These are phyloP conservation scores for Moesziomyces parantarcticus DNA, from an alignment of 1,284 basidiomycete genomes.

Conservation along the genomic window DNA sequence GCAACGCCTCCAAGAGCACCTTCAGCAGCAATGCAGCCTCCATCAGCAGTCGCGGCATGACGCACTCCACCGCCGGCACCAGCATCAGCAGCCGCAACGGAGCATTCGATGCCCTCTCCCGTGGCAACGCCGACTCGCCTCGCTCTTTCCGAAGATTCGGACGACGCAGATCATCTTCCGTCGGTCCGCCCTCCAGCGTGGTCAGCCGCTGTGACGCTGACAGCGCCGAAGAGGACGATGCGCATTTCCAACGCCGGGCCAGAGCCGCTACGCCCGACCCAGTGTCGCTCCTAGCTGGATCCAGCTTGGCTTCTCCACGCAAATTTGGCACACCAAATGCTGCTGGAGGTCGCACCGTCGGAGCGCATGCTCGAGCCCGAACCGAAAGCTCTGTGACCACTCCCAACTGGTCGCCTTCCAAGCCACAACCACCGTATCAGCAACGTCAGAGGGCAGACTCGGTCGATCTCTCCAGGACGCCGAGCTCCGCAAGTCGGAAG, in stretches of 20 bases:
- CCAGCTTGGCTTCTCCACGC: slow-evolving; percentile 1
- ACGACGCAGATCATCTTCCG: slow-evolving; percentile 35
- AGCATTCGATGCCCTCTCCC: slow-evolving; percentile 21
- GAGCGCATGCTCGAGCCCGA: slow-evolving; percentile 21
- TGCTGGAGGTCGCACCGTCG: slow-evolving; percentile 1
- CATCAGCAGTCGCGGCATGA: slow-evolving; percentile 46
- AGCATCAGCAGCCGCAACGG: slow-evolving; percentile 55
- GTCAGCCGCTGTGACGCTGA: slow-evolving; percentile 16
- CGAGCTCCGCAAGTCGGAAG: slow-evolving; percentile 47
- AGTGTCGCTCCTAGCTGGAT: slow-evolving; percentile 18
- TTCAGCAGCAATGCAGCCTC: slow-evolving; percentile 41
- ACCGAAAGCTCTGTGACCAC: slow-evolving; percentile 30
- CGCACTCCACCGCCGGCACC: slow-evolving; percentile 50
- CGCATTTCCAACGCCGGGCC: slow-evolving; percentile 6
- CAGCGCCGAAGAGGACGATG: slow-evolving; percentile 27
- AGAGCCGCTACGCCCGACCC: slow-evolving; percentile 37
- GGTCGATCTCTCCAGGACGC: slow-evolving; percentile 37
- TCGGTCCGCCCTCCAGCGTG: slow-evolving; percentile 28
- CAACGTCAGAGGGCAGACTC: slow-evolving; percentile 37
- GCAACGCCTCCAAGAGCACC: slow-evolving; percentile 53
- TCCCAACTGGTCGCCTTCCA: slow-evolving; percentile 18
- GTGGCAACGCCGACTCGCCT: slow-evolving; percentile 23
- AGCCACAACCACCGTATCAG: slow-evolving; percentile 23
- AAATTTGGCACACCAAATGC: slow-evolving; percentile 4
- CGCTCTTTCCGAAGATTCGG: slow-evolving; percentile 29